phyloP scores from a whole-genome alignment of 768 basidiomycete genomes.

The Boletus tylopilopsis region DNA sequence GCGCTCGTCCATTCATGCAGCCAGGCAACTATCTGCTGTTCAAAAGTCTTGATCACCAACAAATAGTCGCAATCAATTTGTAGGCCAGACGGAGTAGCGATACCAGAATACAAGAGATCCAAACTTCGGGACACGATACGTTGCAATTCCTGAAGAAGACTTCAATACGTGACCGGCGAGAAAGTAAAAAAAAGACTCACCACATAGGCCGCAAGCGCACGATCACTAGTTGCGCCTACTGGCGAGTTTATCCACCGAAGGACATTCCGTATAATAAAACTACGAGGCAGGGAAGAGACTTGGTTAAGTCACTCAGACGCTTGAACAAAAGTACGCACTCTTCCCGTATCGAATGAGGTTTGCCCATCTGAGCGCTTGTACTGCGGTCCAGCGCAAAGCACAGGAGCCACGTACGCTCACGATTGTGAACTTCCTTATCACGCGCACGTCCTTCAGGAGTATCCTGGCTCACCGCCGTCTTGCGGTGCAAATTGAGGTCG shows the following conservation, averaged over 20 bases:
- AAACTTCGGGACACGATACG: slow-evolving; percentile 84
- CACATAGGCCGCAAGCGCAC: slow-evolving; percentile 69
- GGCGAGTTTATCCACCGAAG: slow-evolving; percentile 69
- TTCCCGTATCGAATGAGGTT: slow-evolving; percentile 88
- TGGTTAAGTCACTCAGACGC: neutral
- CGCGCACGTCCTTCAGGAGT: slow-evolving; percentile 77
- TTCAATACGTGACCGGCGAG: neutral
- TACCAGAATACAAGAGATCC: slow-evolving; percentile 86
- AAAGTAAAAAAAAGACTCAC: slow-evolving; percentile 38
- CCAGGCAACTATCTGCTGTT: slow-evolving; percentile 67
- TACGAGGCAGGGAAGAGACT: slow-evolving; percentile 26
- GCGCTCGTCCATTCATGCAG: slow-evolving; percentile 48
- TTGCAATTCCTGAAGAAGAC: slow-evolving; percentile 64
- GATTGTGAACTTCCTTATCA: slow-evolving; percentile 85
- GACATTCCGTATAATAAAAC: slow-evolving; percentile 85
- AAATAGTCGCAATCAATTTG: slow-evolving; percentile 84
- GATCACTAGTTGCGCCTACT: slow-evolving; percentile 60
- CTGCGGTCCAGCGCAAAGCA: slow-evolving; percentile 87
- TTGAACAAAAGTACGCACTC: slow-evolving; percentile 57
- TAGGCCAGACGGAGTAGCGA: slow-evolving; percentile 74
- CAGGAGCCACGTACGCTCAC: slow-evolving; percentile 92
- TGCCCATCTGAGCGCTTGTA: slow-evolving; percentile 94
- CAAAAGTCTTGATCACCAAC: slow-evolving; percentile 78
- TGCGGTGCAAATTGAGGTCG: slow-evolving; percentile 92
- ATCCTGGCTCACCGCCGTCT: slow-evolving; percentile 61